Evolutionary conservation across 495 filamentous ascomycete genomes (phyloP).

Genomic region (Neurospora pannonica): DNA sequence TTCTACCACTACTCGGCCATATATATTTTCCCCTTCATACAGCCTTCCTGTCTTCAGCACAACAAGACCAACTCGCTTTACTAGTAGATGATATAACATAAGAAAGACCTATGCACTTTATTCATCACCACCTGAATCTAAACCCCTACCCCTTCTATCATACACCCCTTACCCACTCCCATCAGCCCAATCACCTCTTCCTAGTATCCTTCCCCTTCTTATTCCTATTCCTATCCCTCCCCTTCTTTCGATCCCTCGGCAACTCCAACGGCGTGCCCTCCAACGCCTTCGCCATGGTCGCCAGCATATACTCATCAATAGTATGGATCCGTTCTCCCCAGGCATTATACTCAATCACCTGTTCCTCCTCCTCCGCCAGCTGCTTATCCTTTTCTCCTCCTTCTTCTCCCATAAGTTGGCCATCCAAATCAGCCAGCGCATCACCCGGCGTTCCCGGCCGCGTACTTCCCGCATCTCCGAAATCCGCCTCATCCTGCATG

Average conservation of each 20-base stretch:
- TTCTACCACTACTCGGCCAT: neutral
- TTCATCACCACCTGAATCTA: neutral
- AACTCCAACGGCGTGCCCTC: conserved; percentile 70
- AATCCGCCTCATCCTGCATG: conserved; percentile 82
- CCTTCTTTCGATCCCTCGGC: conserved; percentile 73
- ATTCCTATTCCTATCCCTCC: conserved; percentile 45
- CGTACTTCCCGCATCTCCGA: conserved; percentile 33
- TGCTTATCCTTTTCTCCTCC: conserved; percentile 2
- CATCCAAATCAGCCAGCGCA: conserved; percentile 2
- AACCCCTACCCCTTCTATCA: neutral
- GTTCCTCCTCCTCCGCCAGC: conserved; percentile 20
- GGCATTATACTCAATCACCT: conserved; percentile 44
- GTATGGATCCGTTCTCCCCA: conserved; percentile 46
- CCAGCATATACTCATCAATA: conserved; percentile 81
- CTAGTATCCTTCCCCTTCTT: conserved; percentile 12
- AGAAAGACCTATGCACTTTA: neutral
- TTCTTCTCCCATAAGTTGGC: conserved; percentile 4
- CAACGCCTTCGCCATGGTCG: conserved; percentile 65
- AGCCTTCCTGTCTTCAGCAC: neutral
- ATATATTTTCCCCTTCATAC: neutral
- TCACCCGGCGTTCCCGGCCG: conserved; percentile 39
- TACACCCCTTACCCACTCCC: neutral
- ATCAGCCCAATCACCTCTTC: neutral
- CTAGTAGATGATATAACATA: neutral
- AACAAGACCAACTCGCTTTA: neutral